A percentile compares a stretch with the other conserved stretches of the same genome.
phyloP scores from a whole-genome alignment of 306 rosid genomes.

The Cucumis hystrix region DNA sequence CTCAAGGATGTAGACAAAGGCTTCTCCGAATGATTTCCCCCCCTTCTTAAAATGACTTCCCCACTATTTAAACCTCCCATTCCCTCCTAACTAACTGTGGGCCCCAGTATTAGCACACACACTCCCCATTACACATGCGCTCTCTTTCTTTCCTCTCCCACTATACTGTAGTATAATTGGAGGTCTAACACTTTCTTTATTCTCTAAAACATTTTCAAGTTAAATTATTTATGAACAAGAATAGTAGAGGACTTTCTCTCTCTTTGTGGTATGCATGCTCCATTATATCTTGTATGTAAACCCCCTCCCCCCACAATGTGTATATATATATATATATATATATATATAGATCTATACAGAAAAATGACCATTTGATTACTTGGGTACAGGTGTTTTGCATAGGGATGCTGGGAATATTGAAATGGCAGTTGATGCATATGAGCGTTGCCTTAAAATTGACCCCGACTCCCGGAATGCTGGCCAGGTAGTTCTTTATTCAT shows the following conservation, averaged over 20 bases:
- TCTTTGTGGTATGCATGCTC: not conserved
- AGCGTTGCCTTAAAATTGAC: conserved; percentile 88
- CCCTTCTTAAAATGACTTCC: too few relatives aligned
- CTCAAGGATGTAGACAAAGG: too few relatives aligned
- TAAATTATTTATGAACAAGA: not conserved
- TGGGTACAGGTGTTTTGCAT: conserved; percentile 67
- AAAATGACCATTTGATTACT: not conserved
- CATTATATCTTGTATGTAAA: not conserved
- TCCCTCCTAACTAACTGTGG: too few relatives aligned
- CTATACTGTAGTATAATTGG: too few relatives aligned
- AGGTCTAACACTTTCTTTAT: not conserved
- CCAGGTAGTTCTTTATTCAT: conserved; percentile 46
- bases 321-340: too few relatives aligned
- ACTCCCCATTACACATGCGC: too few relatives aligned
- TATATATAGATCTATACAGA: not conserved
- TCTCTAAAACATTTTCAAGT: not conserved
- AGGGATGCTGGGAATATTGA: conserved; percentile 92
- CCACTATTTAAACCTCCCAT: too few relatives aligned
- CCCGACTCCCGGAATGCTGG: conserved; percentile 99
- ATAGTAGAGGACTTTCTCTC: not conserved
- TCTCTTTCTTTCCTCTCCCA: too few relatives aligned
- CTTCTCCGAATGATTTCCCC: too few relatives aligned
- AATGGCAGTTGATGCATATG: conserved; percentile 79
- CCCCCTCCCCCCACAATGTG: not conserved
- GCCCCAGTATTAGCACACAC: too few relatives aligned